These are phyloP conservation scores for Aureobasidium sp. DNA, from an alignment of 2,329 filamentous ascomycete genomes.

Conservation along the genomic window DNA sequence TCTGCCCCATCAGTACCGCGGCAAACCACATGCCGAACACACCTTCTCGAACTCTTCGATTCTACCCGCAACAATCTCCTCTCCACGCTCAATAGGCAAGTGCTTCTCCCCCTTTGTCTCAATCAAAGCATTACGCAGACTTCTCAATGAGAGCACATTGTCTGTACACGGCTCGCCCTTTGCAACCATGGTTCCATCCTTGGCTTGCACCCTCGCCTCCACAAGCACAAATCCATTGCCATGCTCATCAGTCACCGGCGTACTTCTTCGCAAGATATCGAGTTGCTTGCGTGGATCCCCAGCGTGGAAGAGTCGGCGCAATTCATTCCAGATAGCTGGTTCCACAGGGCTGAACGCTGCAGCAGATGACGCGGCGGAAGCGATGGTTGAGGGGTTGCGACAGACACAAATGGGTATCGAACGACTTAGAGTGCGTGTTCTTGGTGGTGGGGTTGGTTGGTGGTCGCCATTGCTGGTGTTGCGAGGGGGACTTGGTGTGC, in stretches of 20 bases:
- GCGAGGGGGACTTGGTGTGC: not conserved
- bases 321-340: slow-evolving; percentile 3
- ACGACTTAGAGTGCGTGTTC: not conserved
- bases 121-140: not conserved
- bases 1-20: not conserved
- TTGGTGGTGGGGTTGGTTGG: not conserved
- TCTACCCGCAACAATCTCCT: not conserved
- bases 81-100: not conserved
- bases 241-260: not conserved
- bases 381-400: not conserved
- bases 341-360: not conserved
- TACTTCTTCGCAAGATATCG: not conserved
- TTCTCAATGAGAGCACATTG: not conserved
- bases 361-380: not conserved
- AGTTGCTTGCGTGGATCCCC: not conserved
- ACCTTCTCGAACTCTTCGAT: not conserved
- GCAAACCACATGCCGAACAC: not conserved
- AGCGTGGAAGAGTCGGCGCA: not conserved
- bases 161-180: not conserved
- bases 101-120: not conserved
- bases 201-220: not conserved
- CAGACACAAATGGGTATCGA: not conserved
- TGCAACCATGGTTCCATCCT: not conserved
- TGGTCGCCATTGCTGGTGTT: not conserved
- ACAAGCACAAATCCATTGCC: not conserved